phyloP scores from a whole-genome alignment of 352 stramenopile species.

The Thalassiosira ordinaria region DNA sequence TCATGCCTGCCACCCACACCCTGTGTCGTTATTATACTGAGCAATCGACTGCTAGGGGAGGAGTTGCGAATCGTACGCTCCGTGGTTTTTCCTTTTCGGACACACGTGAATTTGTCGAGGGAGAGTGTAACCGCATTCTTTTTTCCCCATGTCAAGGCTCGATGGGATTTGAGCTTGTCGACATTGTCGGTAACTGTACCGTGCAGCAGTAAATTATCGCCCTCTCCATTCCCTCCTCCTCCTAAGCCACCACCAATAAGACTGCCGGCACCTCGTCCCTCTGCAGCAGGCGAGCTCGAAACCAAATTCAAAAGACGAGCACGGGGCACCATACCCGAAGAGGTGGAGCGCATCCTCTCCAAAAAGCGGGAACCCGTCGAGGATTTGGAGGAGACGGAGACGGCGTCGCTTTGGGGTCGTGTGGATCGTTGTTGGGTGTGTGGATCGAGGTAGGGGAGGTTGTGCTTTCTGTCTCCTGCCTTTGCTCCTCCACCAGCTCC shows the following conservation, averaged over 20 bases:
- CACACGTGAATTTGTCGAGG: constrained; percentile 65
- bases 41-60: constrained; percentile 47
- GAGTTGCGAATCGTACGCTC: constrained; percentile 73
- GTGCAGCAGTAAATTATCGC: no score
- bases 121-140: constrained; percentile 76
- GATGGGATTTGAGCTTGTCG: no score
- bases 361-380: constrained; percentile 6
- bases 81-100: constrained; percentile 81
- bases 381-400: constrained; percentile 10
- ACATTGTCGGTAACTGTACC: no score
- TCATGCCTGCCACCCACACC: constrained; percentile 45
- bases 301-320: no score
- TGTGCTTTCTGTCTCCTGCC: no score
- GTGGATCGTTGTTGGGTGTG: no score
- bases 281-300: no score
- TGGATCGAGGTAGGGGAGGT: constrained; percentile 2
- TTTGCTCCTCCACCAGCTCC: no score
- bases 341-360: constrained; percentile 2
- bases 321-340: no score
- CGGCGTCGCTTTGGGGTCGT: not conserved
- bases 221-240: no score
- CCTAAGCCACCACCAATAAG: no score
- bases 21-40: constrained; percentile 78
- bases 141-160: constrained; percentile 76
- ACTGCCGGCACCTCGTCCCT: no score